Conservation (phyloP, 2,329 filamentous ascomycete species). For the Diaporthe humulicola region DNA sequence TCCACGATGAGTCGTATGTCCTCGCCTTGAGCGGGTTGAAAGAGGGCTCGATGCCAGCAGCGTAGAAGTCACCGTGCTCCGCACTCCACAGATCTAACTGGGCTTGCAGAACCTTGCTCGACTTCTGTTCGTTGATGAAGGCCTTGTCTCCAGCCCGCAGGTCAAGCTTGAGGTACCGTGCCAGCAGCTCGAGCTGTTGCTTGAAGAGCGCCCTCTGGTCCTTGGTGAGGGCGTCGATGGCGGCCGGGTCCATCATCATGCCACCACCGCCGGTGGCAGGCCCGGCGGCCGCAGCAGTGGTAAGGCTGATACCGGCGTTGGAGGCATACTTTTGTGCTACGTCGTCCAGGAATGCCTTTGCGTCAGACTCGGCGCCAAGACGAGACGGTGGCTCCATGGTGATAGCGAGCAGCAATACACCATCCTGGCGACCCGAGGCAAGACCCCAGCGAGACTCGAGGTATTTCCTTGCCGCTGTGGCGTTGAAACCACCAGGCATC, state of each 20-base stretch:
- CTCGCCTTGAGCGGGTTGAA: slow-evolving; percentile 95
- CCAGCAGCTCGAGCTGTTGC: slow-evolving; percentile 95
- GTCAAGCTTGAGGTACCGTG: slow-evolving; percentile 96
- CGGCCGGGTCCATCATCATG: slow-evolving; percentile 99
- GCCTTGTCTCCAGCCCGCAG: slow-evolving; percentile 97
- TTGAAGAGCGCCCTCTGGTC: slow-evolving; percentile 97
- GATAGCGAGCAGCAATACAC: slow-evolving; percentile 86
- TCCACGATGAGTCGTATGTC: slow-evolving; percentile 98
- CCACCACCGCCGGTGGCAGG: slow-evolving; percentile 79
- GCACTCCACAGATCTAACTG: slow-evolving; percentile 95
- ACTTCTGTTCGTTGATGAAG: slow-evolving; percentile 85
- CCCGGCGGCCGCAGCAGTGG: slow-evolving; percentile 81
- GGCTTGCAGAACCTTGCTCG: slow-evolving; percentile 87
- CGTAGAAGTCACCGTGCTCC: slow-evolving; percentile 97
- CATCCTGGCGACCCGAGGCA: slow-evolving; percentile 88
- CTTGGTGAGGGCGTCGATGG: slow-evolving; percentile 96
- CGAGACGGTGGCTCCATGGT: slow-evolving; percentile 93
- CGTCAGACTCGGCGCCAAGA: slow-evolving; percentile 89
- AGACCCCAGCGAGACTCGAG: slow-evolving; percentile 95
- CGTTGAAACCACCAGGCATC: slow-evolving; percentile 99
- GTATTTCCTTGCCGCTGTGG: slow-evolving; percentile 95
- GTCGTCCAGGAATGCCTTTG: slow-evolving; percentile 92
- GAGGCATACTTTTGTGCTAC: slow-evolving; percentile 91
- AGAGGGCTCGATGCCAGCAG: slow-evolving; percentile 90
- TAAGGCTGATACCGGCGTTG: slow-evolving; percentile 85